Conservation (phyloP, 2,329 filamentous ascomycete genomes). For the Pestalotiopsis sp. region DNA sequence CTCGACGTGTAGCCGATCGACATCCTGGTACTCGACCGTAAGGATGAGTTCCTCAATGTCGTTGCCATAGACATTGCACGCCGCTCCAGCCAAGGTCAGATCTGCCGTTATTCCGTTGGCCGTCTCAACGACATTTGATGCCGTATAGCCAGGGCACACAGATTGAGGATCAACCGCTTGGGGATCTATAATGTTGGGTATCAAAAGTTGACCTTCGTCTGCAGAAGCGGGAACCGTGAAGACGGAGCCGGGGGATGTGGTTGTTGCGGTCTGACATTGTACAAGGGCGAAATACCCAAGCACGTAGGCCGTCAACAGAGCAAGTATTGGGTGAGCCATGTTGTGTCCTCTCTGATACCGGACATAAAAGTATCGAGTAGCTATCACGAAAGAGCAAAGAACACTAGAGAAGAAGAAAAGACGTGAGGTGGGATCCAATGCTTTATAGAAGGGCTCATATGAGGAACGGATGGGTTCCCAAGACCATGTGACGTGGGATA, state of each 20-base stretch:
- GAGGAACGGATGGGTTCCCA: not conserved
- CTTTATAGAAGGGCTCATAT: conserved; percentile 8
- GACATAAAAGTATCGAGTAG: conserved; percentile 3
- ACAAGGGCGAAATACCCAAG: conserved; percentile 11
- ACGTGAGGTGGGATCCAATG: conserved; percentile 1
- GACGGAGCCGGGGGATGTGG: conserved; percentile 1
- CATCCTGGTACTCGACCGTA: conserved; percentile 67
- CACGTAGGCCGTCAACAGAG: conserved; percentile 9
- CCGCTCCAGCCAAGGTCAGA: conserved; percentile 66
- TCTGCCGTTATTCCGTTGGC: conserved; percentile 65
- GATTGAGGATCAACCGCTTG: conserved; percentile 63
- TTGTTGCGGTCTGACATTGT: conserved; percentile 5
- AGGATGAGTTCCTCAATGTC: conserved; percentile 70
- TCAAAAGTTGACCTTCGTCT: conserved; percentile 45
- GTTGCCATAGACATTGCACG: conserved; percentile 78
- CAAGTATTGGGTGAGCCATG: conserved; percentile 11
- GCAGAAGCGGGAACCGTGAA: conserved; percentile 50
- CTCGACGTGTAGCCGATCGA: conserved; percentile 68
- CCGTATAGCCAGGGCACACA: conserved; percentile 70
- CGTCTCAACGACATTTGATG: conserved; percentile 58
- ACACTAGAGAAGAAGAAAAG: conserved; percentile 3
- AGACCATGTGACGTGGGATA: not conserved
- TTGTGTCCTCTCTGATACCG: conserved; percentile 1
- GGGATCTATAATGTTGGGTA: conserved; percentile 68
- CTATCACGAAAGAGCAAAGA: conserved; percentile 4